A percentile compares a stretch with the other conserved stretches of the same genome.
phyloP scores from a whole-genome alignment of 139 green algal species.

The Coelastrella sp. region DNA sequence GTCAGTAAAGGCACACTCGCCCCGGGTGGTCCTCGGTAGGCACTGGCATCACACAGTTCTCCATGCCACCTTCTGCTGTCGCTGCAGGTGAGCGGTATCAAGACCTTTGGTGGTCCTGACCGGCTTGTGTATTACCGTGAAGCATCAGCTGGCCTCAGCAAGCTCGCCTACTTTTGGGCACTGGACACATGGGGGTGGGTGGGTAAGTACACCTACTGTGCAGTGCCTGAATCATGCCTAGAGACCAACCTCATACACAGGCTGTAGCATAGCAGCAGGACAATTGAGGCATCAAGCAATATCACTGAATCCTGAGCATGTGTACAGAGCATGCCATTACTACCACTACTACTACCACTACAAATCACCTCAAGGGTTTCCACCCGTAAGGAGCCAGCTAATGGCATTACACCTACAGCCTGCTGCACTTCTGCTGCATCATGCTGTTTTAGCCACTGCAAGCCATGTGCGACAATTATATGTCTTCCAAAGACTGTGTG shows the following conservation, averaged over 20 bases:
- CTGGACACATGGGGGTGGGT: conserved; percentile 52
- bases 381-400: no score
- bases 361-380: no score
- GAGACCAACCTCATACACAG: not conserved
- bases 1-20: no score
- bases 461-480: no score
- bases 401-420: no score
- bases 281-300: not conserved
- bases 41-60: no score
- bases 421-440: not conserved
- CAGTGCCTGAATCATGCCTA: not conserved
- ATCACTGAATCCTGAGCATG: not conserved
- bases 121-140: conserved; percentile 60
- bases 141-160: conserved; percentile 61
- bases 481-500: no score
- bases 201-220: not conserved
- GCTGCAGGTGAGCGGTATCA: conserved; percentile 53
- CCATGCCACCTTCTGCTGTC: no score
- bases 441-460: not conserved
- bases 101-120: conserved; percentile 57
- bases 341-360: no score
- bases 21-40: no score
- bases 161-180: conserved; percentile 63
- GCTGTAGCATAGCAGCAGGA: not conserved
- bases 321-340: not conserved